These are phyloP conservation scores for Fusarium pseudocircinatum DNA, from an alignment of 2,329 filamentous ascomycete genomes.

Conservation along the genomic window DNA sequence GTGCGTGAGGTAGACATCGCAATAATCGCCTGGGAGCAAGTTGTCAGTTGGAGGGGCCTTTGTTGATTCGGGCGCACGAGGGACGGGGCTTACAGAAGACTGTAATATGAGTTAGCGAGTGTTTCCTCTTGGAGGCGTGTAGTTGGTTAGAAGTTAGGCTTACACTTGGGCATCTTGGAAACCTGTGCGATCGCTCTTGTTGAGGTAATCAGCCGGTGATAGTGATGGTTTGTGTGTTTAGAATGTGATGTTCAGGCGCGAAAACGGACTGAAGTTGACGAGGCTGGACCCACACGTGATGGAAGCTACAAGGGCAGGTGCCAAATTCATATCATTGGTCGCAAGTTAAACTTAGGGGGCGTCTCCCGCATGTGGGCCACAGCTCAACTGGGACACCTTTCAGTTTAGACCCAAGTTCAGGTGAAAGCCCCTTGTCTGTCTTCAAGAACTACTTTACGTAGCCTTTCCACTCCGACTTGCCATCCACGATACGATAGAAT, in stretches of 20 bases:
- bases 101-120: constrained; percentile 49
- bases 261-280: constrained; percentile 36
- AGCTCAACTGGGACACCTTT: constrained; percentile 47
- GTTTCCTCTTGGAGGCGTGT: not conserved
- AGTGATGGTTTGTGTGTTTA: constrained; percentile 9
- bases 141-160: constrained; percentile 51
- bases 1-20: constrained; percentile 99
- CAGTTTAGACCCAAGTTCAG: constrained; percentile 37
- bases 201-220: constrained; percentile 15
- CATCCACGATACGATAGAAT: constrained; percentile 14
- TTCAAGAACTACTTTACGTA: constrained; percentile 38
- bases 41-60: constrained; percentile 36
- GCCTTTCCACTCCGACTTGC: constrained; percentile 32
- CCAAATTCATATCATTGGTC: constrained; percentile 32
- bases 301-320: constrained; percentile 37
- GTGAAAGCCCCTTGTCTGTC: constrained; percentile 30
- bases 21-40: constrained; percentile 79
- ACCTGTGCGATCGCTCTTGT: constrained; percentile 21
- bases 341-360: not conserved
- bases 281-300: constrained; percentile 48
- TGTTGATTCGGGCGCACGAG: constrained; percentile 7
- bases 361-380: constrained; percentile 32
- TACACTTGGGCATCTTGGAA: constrained; percentile 88
- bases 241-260: constrained; percentile 24
- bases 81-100: constrained; percentile 38